These are phyloP conservation scores for Auriculariales sp. DNA, from an alignment of 768 basidiomycete genomes.

Conservation along the genomic window DNA sequence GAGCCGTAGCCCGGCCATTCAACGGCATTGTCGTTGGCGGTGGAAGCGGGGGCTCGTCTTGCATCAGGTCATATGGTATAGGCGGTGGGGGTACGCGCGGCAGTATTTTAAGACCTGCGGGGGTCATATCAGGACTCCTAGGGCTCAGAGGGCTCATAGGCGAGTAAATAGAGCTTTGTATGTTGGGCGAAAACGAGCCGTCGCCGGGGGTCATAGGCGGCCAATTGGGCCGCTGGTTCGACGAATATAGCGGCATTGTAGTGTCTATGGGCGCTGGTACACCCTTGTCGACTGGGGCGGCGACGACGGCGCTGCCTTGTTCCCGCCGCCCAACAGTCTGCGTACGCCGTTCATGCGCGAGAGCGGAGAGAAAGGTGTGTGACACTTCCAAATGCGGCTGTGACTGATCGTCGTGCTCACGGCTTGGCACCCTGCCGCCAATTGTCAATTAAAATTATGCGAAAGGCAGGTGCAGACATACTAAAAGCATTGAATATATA, in stretches of 20 bases:
- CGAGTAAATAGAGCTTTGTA: slow-evolving; percentile 12
- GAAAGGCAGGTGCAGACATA: too few relatives aligned
- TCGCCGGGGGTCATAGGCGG: slow-evolving; percentile 20
- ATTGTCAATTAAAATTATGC: too few relatives aligned
- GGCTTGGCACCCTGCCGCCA: too few relatives aligned
- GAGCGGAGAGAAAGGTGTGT: not conserved
- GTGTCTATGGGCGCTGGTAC: slow-evolving; percentile 6
- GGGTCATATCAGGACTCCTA: slow-evolving; percentile 17
- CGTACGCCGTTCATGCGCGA: slow-evolving; percentile 59
- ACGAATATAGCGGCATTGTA: slow-evolving; percentile 12
- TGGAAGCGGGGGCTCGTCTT: too few relatives aligned
- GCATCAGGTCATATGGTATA: too few relatives aligned
- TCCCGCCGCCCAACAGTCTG: slow-evolving; percentile 34
- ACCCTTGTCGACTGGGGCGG: slow-evolving; percentile 11
- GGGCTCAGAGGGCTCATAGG: slow-evolving; percentile 21
- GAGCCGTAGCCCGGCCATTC: too few relatives aligned
- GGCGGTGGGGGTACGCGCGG: not conserved
- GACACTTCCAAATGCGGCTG: not conserved
- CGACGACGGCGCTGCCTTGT: slow-evolving; percentile 17
- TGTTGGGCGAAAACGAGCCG: slow-evolving; percentile 19
- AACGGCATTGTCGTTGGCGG: too few relatives aligned
- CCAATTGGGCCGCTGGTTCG: slow-evolving; percentile 25
- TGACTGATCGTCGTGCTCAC: not conserved
- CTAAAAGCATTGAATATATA: too few relatives aligned
- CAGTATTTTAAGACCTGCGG: not conserved